Percentiles rank a stretch among this genome's conserved stretches.
phyloP scores from a whole-genome alignment of 1,284 basidiomycete species.

The Ustilago trichophora region DNA sequence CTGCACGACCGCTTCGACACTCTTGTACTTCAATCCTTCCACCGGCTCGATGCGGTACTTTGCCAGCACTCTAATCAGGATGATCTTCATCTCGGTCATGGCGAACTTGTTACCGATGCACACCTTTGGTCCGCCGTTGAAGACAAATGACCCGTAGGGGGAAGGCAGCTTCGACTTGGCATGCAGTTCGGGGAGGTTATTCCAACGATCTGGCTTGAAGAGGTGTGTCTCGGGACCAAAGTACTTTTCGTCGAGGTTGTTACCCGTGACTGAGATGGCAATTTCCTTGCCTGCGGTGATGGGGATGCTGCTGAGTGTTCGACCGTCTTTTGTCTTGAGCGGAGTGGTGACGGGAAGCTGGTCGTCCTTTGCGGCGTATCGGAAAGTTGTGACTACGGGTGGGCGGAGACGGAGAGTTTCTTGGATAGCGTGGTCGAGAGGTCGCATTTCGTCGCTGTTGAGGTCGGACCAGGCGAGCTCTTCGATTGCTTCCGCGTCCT shows the following conservation, averaged over 20 bases:
- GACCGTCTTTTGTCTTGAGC: constrained; percentile 46
- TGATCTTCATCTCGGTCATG: constrained; percentile 52
- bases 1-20: constrained; percentile 46
- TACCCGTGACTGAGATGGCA: constrained; percentile 42
- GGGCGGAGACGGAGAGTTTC: constrained; percentile 56
- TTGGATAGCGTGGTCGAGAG: constrained; percentile 55
- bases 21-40: constrained; percentile 43
- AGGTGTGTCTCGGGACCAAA: constrained; percentile 55
- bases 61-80: constrained; percentile 30
- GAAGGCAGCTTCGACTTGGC: constrained; percentile 35
- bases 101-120: constrained; percentile 61
- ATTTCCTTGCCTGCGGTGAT: constrained; percentile 37
- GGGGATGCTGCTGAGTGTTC: constrained; percentile 52
- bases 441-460: constrained; percentile 48
- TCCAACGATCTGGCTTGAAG: constrained; percentile 61
- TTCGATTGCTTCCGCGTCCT: constrained; percentile 35
- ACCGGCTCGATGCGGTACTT: constrained; percentile 39
- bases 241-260: constrained; percentile 38
- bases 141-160: constrained; percentile 51
- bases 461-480: constrained; percentile 50
- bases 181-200: constrained; percentile 31
- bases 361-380: constrained; percentile 51
- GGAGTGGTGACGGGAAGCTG: constrained; percentile 56
- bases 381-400: constrained; percentile 54
- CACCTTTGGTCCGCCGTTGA: constrained; percentile 55